These are phyloP conservation scores for Ambrosia trifida DNA, from an alignment of 129 eudicot species.

Conservation along the genomic window DNA sequence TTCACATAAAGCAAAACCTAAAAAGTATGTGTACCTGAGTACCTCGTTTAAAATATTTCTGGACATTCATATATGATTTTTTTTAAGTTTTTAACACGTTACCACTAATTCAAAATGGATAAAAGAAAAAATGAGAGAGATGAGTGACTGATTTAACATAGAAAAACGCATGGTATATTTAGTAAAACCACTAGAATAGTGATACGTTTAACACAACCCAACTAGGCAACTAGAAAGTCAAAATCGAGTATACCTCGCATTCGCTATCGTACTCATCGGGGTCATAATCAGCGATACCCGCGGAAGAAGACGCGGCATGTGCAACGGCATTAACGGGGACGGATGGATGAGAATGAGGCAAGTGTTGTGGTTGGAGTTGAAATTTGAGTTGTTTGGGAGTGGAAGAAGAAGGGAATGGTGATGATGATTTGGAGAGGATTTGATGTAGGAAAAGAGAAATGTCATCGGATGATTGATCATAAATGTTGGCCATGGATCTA, in stretches of 20 bases:
- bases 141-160: no score
- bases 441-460: conserved; percentile 69
- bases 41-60: no score
- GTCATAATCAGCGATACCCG: conserved; percentile 43
- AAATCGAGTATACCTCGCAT: conserved; percentile 46
- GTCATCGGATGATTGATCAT: conserved; percentile 53
- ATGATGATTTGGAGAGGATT: conserved; percentile 53
- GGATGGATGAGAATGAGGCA: neutral
- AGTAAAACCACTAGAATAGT: no score
- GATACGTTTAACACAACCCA: neutral
- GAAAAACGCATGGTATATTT: no score
- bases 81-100: no score
- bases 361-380: conserved; percentile 9
- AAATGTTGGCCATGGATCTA: conserved; percentile 43
- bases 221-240: neutral
- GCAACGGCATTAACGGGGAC: conserved; percentile 7
- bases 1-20: no score
- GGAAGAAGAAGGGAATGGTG: conserved; percentile 37
- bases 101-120: no score
- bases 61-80: no score
- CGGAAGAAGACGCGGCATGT: conserved; percentile 41
- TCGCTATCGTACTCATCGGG: conserved; percentile 65
- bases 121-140: no score
- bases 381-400: conserved; percentile 28
- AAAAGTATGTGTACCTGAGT: no score